Evolutionary conservation across 2,329 filamentous ascomycete genomes (phyloP).

Genomic region (Domatiomyces globalis): DNA sequence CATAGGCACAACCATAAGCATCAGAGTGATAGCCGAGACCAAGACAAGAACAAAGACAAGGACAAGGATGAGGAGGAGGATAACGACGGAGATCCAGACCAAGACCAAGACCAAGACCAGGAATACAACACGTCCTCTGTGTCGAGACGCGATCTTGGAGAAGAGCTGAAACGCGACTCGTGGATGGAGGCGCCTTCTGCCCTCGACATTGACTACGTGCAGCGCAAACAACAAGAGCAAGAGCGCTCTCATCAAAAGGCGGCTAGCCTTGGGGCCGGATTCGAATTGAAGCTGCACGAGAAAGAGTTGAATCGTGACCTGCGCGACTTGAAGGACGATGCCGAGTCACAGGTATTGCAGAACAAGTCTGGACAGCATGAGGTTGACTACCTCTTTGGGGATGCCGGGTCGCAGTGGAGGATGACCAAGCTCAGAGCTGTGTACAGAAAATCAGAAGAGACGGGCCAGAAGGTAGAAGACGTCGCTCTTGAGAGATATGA

Average conservation of each 20-base stretch:
- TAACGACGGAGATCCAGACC: conserved; percentile 11
- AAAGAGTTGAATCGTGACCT: conserved; percentile 68
- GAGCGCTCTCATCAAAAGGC: conserved; percentile 24
- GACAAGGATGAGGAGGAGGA: conserved; percentile 8
- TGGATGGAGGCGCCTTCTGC: conserved; percentile 91
- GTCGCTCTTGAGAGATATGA: conserved; percentile 73
- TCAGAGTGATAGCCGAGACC: conserved; percentile 25
- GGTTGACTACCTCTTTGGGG: conserved; percentile 74
- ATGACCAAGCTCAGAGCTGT: conserved; percentile 89
- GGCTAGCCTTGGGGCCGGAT: conserved; percentile 38
- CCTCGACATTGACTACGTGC: conserved; percentile 64
- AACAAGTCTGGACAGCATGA: conserved; percentile 44
- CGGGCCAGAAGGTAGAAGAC: conserved; percentile 59
- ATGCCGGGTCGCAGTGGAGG: conserved; percentile 80
- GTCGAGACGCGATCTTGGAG: conserved; percentile 20
- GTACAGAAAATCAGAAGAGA: conserved; percentile 64
- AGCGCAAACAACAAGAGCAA: conserved; percentile 39
- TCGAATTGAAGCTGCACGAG: conserved; percentile 58
- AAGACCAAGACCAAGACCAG: conserved; percentile 16
- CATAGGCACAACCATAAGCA: conserved; percentile 37
- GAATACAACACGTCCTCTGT: conserved; percentile 19
- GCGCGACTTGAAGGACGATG: conserved; percentile 41
- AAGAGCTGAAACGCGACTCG: conserved; percentile 53
- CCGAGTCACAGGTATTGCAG: conserved; percentile 22
- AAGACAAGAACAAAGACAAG: conserved; percentile 12